phyloP scores from a whole-genome alignment of 768 basidiomycete genomes.

The Cantharellus cinnabarinus region DNA sequence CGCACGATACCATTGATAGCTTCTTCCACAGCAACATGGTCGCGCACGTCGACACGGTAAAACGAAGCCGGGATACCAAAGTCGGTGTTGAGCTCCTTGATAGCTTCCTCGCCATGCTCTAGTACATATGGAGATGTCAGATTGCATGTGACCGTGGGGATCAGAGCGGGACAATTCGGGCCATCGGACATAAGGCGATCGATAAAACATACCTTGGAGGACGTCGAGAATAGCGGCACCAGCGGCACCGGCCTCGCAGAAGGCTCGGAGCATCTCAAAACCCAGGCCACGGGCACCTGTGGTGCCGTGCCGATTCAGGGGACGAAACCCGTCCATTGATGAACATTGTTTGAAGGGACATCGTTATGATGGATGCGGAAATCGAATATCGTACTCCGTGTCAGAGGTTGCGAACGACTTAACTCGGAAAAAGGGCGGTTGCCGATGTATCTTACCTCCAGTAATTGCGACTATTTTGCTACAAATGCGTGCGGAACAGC shows the following conservation, averaged over 20 bases:
- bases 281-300: slow-evolving; percentile 7
- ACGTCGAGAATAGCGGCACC: slow-evolving; percentile 4
- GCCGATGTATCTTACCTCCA: slow-evolving; percentile 4
- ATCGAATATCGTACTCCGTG: not conserved
- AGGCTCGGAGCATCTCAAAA: slow-evolving; percentile 5
- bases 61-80: slow-evolving; percentile 5
- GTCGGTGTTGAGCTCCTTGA: slow-evolving; percentile 3
- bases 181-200: not conserved
- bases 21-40: slow-evolving; percentile 6
- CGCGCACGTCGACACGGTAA: slow-evolving; percentile 6
- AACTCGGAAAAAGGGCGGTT: not conserved
- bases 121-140: not conserved
- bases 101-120: slow-evolving; percentile 2
- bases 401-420: not conserved
- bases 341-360: not conserved
- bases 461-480: slow-evolving; percentile 6
- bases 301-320: not conserved
- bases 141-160: not conserved
- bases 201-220: slow-evolving; percentile 1
- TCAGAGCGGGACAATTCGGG: not conserved
- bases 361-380: not conserved
- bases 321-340: not conserved
- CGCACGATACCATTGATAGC: slow-evolving; percentile 5
- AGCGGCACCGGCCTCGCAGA: slow-evolving; percentile 5
- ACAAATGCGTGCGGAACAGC: not conserved